Percentiles rank a stretch among this genome's conserved stretches.
Evolutionary conservation across 2,329 filamentous ascomycete genomes (phyloP).

Genomic region (Chrysosphaeria jannelii): DNA sequence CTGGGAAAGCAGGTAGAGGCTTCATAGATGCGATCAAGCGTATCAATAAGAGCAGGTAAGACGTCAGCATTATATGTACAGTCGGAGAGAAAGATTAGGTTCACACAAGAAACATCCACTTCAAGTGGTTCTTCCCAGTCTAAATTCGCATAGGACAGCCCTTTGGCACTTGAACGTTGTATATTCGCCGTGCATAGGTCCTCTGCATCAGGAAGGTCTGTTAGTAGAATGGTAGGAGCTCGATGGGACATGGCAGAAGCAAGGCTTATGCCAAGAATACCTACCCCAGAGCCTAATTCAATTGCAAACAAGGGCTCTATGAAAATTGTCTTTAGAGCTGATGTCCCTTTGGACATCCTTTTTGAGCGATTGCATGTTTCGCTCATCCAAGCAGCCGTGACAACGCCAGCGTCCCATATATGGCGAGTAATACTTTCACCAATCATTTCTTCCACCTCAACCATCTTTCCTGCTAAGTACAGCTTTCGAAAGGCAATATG

Average conservation of each 20-base stretch:
- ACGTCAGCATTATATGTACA: constrained; percentile 30
- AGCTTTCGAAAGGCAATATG: constrained; percentile 9
- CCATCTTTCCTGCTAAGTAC: constrained; percentile 1
- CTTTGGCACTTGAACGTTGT: no score
- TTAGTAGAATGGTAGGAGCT: constrained; percentile 10
- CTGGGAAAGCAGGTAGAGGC: constrained; percentile 6
- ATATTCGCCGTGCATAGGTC: constrained; percentile 1
- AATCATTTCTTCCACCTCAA: constrained; percentile 23
- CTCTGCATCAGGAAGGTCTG: constrained; percentile 23
- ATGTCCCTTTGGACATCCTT: constrained; percentile 1
- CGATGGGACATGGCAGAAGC: constrained; percentile 6
- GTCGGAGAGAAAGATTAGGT: constrained; percentile 24
- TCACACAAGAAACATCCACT: no score
- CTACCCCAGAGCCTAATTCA: constrained; percentile 25
- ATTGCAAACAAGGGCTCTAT: constrained; percentile 18
- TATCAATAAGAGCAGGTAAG: constrained; percentile 20
- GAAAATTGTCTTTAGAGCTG: no score
- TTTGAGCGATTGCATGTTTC: constrained; percentile 4
- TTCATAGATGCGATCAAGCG: constrained; percentile 8
- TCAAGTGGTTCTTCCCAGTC: constrained; percentile 22
- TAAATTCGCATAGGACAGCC: constrained; percentile 21
- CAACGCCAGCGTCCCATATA: constrained; percentile 25
- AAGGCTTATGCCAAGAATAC: constrained; percentile 21
- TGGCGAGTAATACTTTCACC: constrained; percentile 29
- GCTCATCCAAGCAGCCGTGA: constrained; percentile 12